phyloP scores from a whole-genome alignment of 2,329 filamentous ascomycete genomes.

The Xylaria polymorpha region DNA sequence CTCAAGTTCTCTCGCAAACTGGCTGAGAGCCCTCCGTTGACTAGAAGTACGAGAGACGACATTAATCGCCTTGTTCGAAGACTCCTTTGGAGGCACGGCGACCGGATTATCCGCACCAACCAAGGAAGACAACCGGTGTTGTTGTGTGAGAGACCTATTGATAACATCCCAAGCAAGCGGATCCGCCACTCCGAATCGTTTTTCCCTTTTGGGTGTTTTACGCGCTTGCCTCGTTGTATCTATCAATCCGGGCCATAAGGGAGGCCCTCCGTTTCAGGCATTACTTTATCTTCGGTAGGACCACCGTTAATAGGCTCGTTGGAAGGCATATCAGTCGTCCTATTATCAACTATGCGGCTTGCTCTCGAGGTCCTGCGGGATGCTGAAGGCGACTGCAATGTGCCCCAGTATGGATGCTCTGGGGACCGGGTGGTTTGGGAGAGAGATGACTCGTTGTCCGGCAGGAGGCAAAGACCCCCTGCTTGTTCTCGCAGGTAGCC shows the following conservation, averaged over 20 bases:
- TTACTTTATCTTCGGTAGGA: conserved; percentile 2
- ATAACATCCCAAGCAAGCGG: conserved; percentile 58
- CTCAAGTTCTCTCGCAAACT: conserved; percentile 56
- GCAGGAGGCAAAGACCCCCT: conserved; percentile 32
- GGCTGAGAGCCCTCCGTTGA: conserved; percentile 56
- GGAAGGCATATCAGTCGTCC: not conserved
- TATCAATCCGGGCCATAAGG: conserved; percentile 11
- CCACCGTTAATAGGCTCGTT: conserved; percentile 4
- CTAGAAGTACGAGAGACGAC: conserved; percentile 57
- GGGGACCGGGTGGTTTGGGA: conserved; percentile 45
- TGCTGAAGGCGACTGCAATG: conserved; percentile 41
- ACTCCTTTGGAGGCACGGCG: conserved; percentile 4
- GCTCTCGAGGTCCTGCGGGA: conserved; percentile 23
- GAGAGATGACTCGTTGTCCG: conserved; percentile 40
- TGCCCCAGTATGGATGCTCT: conserved; percentile 47
- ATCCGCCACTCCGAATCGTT: conserved; percentile 52
- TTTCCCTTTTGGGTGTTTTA: conserved; percentile 42
- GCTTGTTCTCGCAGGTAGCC: conserved; percentile 41
- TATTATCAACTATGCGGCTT: not conserved
- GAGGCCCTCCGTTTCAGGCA: not conserved
- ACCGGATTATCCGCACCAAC: conserved; percentile 40
- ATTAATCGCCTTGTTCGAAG: conserved; percentile 26
- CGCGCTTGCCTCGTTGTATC: conserved; percentile 30
- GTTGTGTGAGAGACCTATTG: conserved; percentile 59
- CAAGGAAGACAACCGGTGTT: conserved; percentile 56